Evolutionary conservation across 139 green algal genomes (phyloP), one percentile per base, ranked within the genome.

Genomic region (Chlorella ohadii): DNA sequence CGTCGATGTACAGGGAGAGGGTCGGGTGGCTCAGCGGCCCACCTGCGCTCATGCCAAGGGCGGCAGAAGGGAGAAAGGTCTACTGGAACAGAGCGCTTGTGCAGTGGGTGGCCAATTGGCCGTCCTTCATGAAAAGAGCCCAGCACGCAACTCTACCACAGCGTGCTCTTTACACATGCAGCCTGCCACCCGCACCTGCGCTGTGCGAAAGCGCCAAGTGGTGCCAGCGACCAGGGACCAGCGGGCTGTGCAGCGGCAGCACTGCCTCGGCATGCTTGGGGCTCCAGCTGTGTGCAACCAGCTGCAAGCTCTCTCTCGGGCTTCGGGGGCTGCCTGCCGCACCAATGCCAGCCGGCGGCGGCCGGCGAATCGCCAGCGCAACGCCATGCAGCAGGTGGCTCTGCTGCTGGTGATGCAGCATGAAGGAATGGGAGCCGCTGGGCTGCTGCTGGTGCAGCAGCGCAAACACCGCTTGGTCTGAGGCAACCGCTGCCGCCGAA

Each of bases 161-260:
- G n/a, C n/a, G n/a, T n/a, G n/a, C n/a, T n/a, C n/a, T n/a, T n/a
- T n/a, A n/a, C n/a, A n/a, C n/a, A n/a, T n/a, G n/a, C n/a, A n/a
- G n/a, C 33, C 34, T 73, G 33, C 36, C 25, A 51, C 44, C 15
- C 67, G 17, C 28, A 55, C 88, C 88, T 16, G 86, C 44, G 72
- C 41, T 85, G 78, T 91, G 89, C 4, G 78, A 79, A 2, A 89
- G 22, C 19, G 74, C 87, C 23, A 92, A 19, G 57, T 92, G 89
- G 78, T 89, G 88, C 89, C 89, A 92, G 4, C 59, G 74, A 59
- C 83, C 39, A 6, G 84, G 55, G 51, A 66, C 6, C 44, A 92
- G 85, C 31, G 61, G 39, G 68, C 76, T 84, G 1, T 28, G 22
- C 57, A 89, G 63, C 15, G 72, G 31, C 57, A 89, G 55, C 15